Evolutionary conservation across 2,329 filamentous ascomycete genomes (phyloP).

Genomic region (Alternaria arborescens): DNA sequence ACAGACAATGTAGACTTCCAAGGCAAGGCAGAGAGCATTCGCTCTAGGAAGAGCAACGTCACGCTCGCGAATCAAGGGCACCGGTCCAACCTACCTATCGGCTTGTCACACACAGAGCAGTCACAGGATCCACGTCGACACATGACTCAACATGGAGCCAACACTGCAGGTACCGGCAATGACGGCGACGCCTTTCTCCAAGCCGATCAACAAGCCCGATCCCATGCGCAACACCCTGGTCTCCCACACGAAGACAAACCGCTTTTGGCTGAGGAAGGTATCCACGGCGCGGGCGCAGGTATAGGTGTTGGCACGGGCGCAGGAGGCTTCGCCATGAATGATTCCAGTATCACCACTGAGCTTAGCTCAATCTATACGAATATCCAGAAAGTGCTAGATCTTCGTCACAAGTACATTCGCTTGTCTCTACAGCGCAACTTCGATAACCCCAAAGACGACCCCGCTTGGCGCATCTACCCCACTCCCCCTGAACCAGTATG

Average conservation of each 20-base stretch:
- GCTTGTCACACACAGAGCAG: slow-evolving; percentile 42
- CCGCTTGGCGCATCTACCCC: slow-evolving; percentile 88
- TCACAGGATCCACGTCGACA: slow-evolving; percentile 38
- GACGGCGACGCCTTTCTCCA: slow-evolving; percentile 49
- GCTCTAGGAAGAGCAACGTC: slow-evolving; percentile 52
- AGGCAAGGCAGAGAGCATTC: slow-evolving; percentile 54
- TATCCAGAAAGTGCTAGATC: slow-evolving; percentile 87
- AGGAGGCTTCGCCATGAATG: slow-evolving; percentile 73
- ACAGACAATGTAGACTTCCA: slow-evolving; percentile 47
- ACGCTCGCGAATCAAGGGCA: slow-evolving; percentile 42
- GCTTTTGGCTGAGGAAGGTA: slow-evolving; percentile 62
- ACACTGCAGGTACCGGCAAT: slow-evolving; percentile 19
- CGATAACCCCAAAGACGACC: slow-evolving; percentile 88
- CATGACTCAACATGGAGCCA: slow-evolving; percentile 22
- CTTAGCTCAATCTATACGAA: slow-evolving; percentile 87
- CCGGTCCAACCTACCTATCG: slow-evolving; percentile 35
- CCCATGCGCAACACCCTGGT: slow-evolving; percentile 60
- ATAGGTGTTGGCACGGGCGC: slow-evolving; percentile 68
- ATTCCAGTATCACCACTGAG: slow-evolving; percentile 83
- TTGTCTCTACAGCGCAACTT: slow-evolving; percentile 81
- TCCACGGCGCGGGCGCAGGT: slow-evolving; percentile 66
- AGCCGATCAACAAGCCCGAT: slow-evolving; percentile 59
- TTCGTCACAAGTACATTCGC: slow-evolving; percentile 86
- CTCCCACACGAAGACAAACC: slow-evolving; percentile 66
- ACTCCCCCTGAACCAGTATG: slow-evolving; percentile 91